Conservation (phyloP, 164 flowering plant genomes). For the Cinnamomum chago region DNA sequence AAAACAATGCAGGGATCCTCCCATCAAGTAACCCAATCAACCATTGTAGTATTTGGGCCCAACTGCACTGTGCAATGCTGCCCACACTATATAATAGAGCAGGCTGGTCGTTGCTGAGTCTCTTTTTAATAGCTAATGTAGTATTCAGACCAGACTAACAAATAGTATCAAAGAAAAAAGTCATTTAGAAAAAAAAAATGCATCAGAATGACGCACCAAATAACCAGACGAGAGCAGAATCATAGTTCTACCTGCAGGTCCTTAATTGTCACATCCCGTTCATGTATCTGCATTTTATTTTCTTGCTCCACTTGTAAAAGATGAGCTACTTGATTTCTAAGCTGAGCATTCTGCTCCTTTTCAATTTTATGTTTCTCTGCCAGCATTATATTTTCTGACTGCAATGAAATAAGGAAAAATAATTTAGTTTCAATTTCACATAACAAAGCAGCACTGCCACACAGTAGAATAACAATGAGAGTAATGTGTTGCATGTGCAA, state of each 20-base stretch:
- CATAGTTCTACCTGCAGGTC: slow-evolving; percentile 57
- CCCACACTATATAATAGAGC: no score
- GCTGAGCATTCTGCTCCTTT: slow-evolving; percentile 87
- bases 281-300: slow-evolving; percentile 67
- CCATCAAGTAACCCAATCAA: no score
- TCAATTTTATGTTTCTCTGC: slow-evolving; percentile 74
- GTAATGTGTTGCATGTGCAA: no score
- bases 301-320: slow-evolving; percentile 81
- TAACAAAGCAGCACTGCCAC: not conserved
- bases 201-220: not conserved
- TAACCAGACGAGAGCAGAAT: not conserved
- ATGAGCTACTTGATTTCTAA: slow-evolving; percentile 84
- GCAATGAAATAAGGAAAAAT: slow-evolving; percentile 24
- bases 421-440: not conserved
- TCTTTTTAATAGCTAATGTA: no score
- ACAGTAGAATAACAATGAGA: not conserved
- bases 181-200: no score
- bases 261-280: slow-evolving; percentile 65
- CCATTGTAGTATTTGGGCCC: no score
- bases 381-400: slow-evolving; percentile 68
- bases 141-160: not conserved
- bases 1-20: no score
- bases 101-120: no score
- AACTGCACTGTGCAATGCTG: no score
- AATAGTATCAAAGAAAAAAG: not conserved